Evolutionary conservation across 805 yeast genomes (phyloP), one percentile per base, ranked within the genome.

Genomic region (Saccharomycopsis synnaedendra): DNA sequence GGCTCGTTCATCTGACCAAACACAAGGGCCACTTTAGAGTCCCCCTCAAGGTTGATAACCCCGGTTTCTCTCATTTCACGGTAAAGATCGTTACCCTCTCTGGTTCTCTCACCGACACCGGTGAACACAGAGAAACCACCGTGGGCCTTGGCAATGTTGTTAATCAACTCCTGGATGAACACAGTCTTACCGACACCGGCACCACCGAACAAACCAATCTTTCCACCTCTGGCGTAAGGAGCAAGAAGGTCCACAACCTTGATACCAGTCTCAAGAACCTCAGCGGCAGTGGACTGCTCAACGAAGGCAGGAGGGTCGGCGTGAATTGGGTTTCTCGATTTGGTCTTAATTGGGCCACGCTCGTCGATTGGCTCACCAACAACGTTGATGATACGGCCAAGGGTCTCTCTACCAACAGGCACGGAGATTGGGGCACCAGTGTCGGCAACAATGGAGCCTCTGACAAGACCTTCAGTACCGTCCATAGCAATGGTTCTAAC

Each of bases 101-200:
- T 93, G 78, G 98, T 90, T 78, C 98, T 85, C 80, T 93, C 98
- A 82, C 98, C 98, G 74, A 90, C 98, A 88, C 98, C 98, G 44
- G 50, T 47, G 50, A 47, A 47, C 34, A 47, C 50, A 40, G 50
- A 47, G 47, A 47, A 47, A 43, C 50, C 50, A 47, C 50, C 98
- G 74, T 90, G 97, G 66, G 98, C 97, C 81, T 90, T 93, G 70
- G 98, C 98, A 68, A 90, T 93, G 82, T 90, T 90, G 89, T 93
- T 90, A 74, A 90, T 90, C 78, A 90, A 82, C 78, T 90, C 98
- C 80, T 90, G 98, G 76, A 90, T 90, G 77, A 90, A 90, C 57
- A 90, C 98, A 73, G 98, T 90, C 76, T 90, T 90, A 77, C 98
- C 98, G 85, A 90, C 98, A 90, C 98, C 98, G 73, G 98, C 98